Evolutionary conservation across 176 grass and related monocot genomes (phyloP).

Genomic region (Triticum urartu): DNA sequence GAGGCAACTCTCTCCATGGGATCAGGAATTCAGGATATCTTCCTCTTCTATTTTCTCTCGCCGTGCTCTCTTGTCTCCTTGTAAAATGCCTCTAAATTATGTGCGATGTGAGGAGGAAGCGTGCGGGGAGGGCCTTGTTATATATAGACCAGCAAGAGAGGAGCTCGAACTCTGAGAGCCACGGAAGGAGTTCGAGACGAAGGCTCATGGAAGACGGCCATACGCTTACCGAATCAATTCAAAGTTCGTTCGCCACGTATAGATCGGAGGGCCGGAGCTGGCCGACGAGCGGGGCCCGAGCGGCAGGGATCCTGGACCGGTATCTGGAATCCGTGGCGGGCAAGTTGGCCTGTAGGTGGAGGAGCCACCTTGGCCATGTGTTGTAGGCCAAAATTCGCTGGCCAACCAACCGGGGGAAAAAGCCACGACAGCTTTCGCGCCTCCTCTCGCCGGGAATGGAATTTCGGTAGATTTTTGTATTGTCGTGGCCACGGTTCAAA

Average conservation of each 20-base stretch:
- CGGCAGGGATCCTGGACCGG: no score
- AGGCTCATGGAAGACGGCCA: no score
- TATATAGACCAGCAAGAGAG: background rate
- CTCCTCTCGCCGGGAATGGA: background rate
- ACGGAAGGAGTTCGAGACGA: background rate
- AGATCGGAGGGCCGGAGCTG: no score
- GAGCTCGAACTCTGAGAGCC: conserved; percentile 1
- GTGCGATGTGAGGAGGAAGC: background rate
- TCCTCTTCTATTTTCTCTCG: background rate
- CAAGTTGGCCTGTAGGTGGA: background rate
- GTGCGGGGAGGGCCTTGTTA: background rate
- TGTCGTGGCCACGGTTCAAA: conserved; percentile 6
- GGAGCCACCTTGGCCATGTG: background rate
- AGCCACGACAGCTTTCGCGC: background rate
- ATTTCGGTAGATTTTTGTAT: background rate
- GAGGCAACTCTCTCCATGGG: conserved; percentile 36
- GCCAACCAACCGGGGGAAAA: background rate
- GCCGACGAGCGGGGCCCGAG: no score
- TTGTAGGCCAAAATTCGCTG: background rate
- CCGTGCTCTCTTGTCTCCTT: background rate
- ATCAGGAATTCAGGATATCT: background rate
- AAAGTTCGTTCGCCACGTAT: background rate
- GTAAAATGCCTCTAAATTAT: background rate
- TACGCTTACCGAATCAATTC: background rate
- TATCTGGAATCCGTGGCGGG: background rate